Base-by-base conservation (phyloP, 352 stramenopile species). In the Phytophthora foliorum region DNA sequence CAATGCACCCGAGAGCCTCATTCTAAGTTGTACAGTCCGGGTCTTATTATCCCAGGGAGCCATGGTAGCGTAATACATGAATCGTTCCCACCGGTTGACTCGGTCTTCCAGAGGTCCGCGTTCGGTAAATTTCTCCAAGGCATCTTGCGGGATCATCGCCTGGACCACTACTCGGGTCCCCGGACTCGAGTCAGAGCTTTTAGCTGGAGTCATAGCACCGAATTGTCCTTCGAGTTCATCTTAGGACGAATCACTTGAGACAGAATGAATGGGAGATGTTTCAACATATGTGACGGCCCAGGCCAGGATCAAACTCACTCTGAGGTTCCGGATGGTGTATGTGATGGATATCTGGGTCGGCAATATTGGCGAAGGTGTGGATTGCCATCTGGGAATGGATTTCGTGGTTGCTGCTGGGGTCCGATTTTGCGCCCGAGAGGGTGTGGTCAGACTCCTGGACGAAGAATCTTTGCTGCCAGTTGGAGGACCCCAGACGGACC, bases 371-470 rank as follows among this genome's bases (percentile, higher is more conserved):
- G 48, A 66, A 11, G 66, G 56, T 3, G 36, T 77, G 13, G 62
- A 78, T 3, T 76, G 62, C n/a, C 45, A 76, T 1, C 58, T 81
- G 0, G 62, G 69, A 3, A 71, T 74, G 61, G 55, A 78, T 34
- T 81, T 78, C 48, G 78, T 80, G 67, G 24, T 66, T 4, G 19
- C 44, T 4, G 46, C 63, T 16, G 69, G 69, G 2, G 74, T 81
- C 0, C 50, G 66, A 7, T 36, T 69, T 0, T 59, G 52, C 16
- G 41, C 54, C 0, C 41, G 44, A 2, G 61, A 78, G 17, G 46
- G 67, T 5, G 14, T 55, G 9, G 31, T 63, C 2, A 39, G 31
- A 21, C 44, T 56, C 16, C 29, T 41, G 29, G 55, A 62, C 22
- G 55, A 62, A 45, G 41, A 62, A 14, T 50, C 55, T n/a, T 6